Evolutionary conservation across 179 eudicot genomes (phyloP), one percentile per base, ranked within the genome.

Genomic region (Silene vulgaris): DNA sequence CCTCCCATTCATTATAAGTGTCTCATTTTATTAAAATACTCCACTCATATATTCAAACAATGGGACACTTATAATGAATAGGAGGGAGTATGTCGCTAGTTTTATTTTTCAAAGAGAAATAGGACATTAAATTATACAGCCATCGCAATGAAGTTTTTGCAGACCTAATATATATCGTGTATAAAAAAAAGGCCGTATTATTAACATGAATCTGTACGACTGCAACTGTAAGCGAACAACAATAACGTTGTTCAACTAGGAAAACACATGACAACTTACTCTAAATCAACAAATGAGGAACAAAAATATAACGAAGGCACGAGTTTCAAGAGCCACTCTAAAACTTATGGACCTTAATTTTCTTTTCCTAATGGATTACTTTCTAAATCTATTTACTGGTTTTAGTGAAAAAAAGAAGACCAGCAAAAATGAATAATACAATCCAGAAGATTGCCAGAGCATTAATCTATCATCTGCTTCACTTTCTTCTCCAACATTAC

Each of bases 401-500:
- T 21, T 32, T 32, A 32, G 32, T 40, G 32, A 17, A 37, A 69
- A 69, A 69, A 3, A 43, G 5, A 32, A 4, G 13, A 2, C 73
- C 73, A 69, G 73, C 45, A 8, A 45, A 48, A 69, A 48, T 69
- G 59, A 71, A 19, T 8, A 50, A 8, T 52, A 45, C 17, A 6
- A 70, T 66, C 19, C 37, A 65, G 73, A 70, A 45, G 35, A 70
- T 16, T 20, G 57, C 17, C 43, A 30, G 16, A 32, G 59, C 65
- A 74, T 69, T 23, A 79, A 21, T 82, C 77, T 32, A 73, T 63
- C 56, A 21, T 69, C 54, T 32, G 85, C 74, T 80, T 81, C 67
- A 94, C 89, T 64, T 71, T 84, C 84, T 94, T 94, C 80, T 90
- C 97, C 77, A 94, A 76, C 96, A 93, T 89, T 5, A 90, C 85